Evolutionary conservation across 2,329 filamentous ascomycete genomes (phyloP), one percentile per base, ranked within the genome.

Genomic region (Plectosphaerella cucumerina): DNA sequence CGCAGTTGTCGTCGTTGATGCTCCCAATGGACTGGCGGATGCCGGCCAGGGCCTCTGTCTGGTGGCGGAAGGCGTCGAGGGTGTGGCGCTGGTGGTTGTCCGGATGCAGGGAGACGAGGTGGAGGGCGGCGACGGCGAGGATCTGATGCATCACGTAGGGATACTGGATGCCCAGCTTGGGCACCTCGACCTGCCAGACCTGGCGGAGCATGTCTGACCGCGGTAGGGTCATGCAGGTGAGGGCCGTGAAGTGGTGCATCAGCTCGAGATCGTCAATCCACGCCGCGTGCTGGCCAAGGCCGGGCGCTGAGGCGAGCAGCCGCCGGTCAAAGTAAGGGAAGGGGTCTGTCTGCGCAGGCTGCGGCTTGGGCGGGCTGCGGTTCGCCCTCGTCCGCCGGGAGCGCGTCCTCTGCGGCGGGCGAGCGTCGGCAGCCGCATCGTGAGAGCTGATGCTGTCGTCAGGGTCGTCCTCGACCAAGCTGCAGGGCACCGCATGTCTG

Each of bases 241-340:
- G 54, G 6, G 62, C 58, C 2, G 62, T 63, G 47, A 62, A 70
- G 41, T 70, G 66, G 39, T 70, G 66, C 58, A 70, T 63, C 37
- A 70, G 58, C 50, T 67, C 63, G 12, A 70, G 62, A 49, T 70
- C 67, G 4, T 62, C 60, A 10, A 65, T 62, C 66, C 66, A 70
- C 44, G 34, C 33, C 2, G 47, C 14, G 51, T 47, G 22, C 52
- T 47, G 43, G 50, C 46, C n/a, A 56, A 51, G n/a, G 51, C 35
- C 6, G 47, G 45, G 48, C 47, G 44, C 48, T 48, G 49, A 58
- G 55, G 50, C 53, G 58, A 44, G 50, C 53, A 15, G 14, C 6
- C 14, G 35, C 10, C 35, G 14, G 35, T 37, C 17, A 22, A 63
- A 58, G 35, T 62, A 62, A 0, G 56, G 35, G 53, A 57, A 37